phyloP scores from a whole-genome alignment of 805 yeast genomes.

The Lipomyces starkeyi region DNA sequence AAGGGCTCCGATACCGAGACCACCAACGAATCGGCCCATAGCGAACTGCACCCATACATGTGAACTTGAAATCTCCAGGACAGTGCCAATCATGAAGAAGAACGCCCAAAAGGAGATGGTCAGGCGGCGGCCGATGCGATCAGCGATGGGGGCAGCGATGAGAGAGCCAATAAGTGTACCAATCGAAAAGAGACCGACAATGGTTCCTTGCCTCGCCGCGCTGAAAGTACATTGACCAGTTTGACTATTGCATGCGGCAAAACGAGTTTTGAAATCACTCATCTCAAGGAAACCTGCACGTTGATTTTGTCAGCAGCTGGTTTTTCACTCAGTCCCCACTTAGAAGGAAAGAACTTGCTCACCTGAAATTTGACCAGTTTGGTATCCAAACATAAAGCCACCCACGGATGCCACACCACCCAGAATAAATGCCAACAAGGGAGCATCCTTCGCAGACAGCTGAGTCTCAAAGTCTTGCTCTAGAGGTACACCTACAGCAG shows the following conservation, averaged over 20 bases:
- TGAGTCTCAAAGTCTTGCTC: not conserved
- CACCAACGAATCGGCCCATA: slow-evolving; percentile 57
- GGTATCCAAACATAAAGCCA: slow-evolving; percentile 7
- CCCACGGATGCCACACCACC: slow-evolving; percentile 7
- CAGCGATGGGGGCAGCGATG: slow-evolving; percentile 65
- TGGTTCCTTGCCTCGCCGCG: slow-evolving; percentile 31
- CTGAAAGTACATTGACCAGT: slow-evolving; percentile 8
- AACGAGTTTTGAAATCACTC: not conserved
- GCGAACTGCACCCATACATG: slow-evolving; percentile 13
- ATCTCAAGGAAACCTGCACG: slow-evolving; percentile 1
- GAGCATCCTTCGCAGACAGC: slow-evolving; percentile 1
- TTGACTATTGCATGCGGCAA: not conserved
- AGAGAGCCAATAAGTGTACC: slow-evolving; percentile 11
- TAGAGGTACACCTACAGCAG: not conserved
- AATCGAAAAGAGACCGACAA: slow-evolving; percentile 64
- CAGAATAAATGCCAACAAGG: not conserved
- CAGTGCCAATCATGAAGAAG: slow-evolving; percentile 72
- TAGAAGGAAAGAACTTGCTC: not conserved
- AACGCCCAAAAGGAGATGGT: slow-evolving; percentile 52
- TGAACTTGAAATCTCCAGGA: slow-evolving; percentile 61
- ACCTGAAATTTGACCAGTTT: slow-evolving; percentile 13
- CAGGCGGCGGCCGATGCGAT: slow-evolving; percentile 69
- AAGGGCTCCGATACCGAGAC: slow-evolving; percentile 77
- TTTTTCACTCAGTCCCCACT: not conserved
- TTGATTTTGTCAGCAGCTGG: not conserved